Base-by-base conservation (phyloP, 768 basidiomycete genomes). In the Kwoniella sp. region DNA sequence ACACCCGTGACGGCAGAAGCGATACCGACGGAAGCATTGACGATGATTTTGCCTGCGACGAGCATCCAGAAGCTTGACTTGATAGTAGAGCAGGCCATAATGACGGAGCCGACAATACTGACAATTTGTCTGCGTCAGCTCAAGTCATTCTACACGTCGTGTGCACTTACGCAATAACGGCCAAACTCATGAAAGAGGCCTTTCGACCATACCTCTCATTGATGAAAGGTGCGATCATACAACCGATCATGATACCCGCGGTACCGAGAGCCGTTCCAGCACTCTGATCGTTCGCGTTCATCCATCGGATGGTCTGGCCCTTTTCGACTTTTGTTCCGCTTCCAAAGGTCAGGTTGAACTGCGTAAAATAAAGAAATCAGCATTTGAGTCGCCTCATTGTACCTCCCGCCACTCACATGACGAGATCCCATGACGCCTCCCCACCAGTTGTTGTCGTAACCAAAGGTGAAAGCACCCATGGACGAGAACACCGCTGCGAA, bases 371-470 rank as follows among this genome's bases (percentile, higher is more conserved):
- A 19, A n/a, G 6, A n/a, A 19, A 19, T 48, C 22, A 48, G 22
- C 7, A 19, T 7, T 48, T 48, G 46, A 5, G 7, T 48, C 6
- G 46, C 26, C 26, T 51, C 27, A 25, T 51, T 5, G 1, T 22
- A n/a, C n/a, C n/a, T 29, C 30, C 29, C 1, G 22, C 9, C 29
- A n/a, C 52, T 30, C n/a, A 53, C 52, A 53, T 53, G 52, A 30
- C 52, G 29, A 1, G 53, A 44, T 0, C 61, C 61, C 36, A 63
- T 55, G 21, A 63, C 55, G 2, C 55, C 54, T 2, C 61, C 61
- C 53, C 53, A 63, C 61, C 61, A 63, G 48, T 63, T 63, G 30
- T 55, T 55, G 33, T 63, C 61, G 47, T 63, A 63, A 12, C 61
- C 61, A 55, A 63, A 63, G 15, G 40, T 48, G 55, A 63, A 63